Evolutionary conservation across 371 early-diverging fungal genomes (phyloP), one percentile per base, ranked within the genome.

Genomic region (Circinella umbellata): DNA sequence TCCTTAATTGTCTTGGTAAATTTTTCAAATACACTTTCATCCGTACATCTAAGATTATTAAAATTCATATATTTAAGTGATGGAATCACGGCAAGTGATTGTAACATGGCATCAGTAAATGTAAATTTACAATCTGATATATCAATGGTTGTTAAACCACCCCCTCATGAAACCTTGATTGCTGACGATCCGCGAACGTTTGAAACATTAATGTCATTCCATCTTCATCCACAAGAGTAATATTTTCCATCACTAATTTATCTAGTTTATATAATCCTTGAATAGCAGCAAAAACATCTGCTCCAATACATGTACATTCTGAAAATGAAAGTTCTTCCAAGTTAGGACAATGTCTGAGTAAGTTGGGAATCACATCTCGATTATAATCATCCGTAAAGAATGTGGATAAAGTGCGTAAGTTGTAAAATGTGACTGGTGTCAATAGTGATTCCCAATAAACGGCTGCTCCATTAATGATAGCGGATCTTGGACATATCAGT

Each of bases 261-360:
- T 34, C 34, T n/a, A 57, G 35, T 7, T 34, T 57, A 9, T 14
- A 7, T 34, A 57, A n/a, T 10, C 7, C 51, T n/a, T 18, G 57
- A 34, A 34, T 57, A 27, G 20, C 35, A 34, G 35, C 57, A 18
- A 34, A 57, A 4, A 57, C 57, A n/a, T 57, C 57, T 27, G 20
- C 10, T 20, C n/a, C 57, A 57, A 57, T 34, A 57, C 10, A 57
- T 51, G 51, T 51, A 57, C 57, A 57, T 5, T 5, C 14, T n/a
- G 27, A 18, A 57, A 57, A 57, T 13, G 35, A 34, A 11, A 57
- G 35, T 27, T 57, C 57, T n/a, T 34, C 13, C 34, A 57, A n/a
- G 57, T 57, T 57, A 9, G 57, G 57, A 14, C 57, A 57, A 57
- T 57, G 57, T 57, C 20, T 34, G 57, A 57, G 57, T 27, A 57